These are phyloP conservation scores for Ensete ventricosum DNA, from an alignment of 176 grass and related monocot genomes.

Conservation along the genomic window DNA sequence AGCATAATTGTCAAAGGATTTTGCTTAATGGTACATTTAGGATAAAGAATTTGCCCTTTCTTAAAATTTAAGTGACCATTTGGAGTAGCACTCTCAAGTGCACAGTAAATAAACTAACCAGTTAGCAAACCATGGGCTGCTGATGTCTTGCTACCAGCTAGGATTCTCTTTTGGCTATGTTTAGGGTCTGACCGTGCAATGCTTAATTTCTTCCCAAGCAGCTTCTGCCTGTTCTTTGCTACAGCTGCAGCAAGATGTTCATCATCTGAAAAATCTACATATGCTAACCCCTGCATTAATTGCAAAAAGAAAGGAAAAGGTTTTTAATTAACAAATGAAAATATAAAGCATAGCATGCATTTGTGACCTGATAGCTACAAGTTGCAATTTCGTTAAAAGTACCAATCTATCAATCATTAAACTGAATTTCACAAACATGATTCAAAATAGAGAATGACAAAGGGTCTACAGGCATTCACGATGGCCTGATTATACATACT, in stretches of 20 bases:
- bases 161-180: conserved; percentile 45
- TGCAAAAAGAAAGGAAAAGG: not conserved
- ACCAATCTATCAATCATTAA: not conserved
- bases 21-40: not conserved
- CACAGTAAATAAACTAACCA: not conserved
- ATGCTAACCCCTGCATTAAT: conserved; percentile 63
- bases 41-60: not conserved
- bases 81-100: not conserved
- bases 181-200: conserved; percentile 79
- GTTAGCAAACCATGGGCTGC: conserved; percentile 38
- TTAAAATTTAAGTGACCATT: too few relatives aligned
- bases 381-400: not conserved
- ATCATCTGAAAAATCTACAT: conserved; percentile 87
- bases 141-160: conserved; percentile 26
- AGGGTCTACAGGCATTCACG: not conserved
- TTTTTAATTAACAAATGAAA: not conserved
- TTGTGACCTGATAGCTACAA: conserved; percentile 1
- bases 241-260: conserved; percentile 78
- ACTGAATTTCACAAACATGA: not conserved
- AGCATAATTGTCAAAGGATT: not conserved
- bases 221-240: conserved; percentile 65
- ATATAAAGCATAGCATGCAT: not conserved
- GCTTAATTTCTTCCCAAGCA: conserved; percentile 70
- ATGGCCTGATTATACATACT: not conserved
- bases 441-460: not conserved